Percentiles rank a stretch among this genome's conserved stretches.
These are phyloP conservation scores for Artemisia argyi DNA, from an alignment of 129 eudicot genomes.

Conservation along the genomic window DNA sequence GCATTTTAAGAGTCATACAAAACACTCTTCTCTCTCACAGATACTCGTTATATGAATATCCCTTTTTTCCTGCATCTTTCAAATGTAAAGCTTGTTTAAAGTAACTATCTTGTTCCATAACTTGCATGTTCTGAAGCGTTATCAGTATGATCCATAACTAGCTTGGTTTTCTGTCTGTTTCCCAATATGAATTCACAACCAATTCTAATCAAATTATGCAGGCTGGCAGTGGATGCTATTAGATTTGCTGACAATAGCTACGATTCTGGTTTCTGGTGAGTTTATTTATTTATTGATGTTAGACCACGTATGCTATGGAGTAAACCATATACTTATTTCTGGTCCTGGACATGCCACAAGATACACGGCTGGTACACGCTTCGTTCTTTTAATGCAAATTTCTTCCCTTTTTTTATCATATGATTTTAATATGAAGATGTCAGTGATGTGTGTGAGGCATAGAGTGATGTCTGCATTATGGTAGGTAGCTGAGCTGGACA, in stretches of 20 bases:
- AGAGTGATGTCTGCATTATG: constrained; percentile 24
- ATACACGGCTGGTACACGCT: constrained; percentile 2
- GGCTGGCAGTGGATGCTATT: constrained; percentile 20
- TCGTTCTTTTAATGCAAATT: neutral
- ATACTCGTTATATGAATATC: neutral
- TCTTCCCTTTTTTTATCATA: constrained; percentile 16
- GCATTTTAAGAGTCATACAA: neutral
- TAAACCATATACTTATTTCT: constrained; percentile 21
- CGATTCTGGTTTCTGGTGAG: constrained; percentile 15
- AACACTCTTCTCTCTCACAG: neutral
- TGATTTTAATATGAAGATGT: constrained; percentile 17
- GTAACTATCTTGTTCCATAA: neutral
- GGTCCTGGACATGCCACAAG: constrained; percentile 27
- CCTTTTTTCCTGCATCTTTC: neutral
- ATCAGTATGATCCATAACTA: neutral
- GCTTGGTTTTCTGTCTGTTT: neutral
- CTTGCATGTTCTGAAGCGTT: neutral
- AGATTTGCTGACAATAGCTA: constrained; percentile 14
- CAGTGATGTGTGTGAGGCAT: constrained; percentile 19
- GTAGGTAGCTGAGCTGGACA: constrained; percentile 23
- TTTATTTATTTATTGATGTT: constrained; percentile 8
- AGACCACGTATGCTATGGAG: constrained; percentile 12
- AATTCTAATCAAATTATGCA: constrained; percentile 11
- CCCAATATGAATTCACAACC: constrained; percentile 9
- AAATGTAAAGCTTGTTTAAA: neutral